phyloP scores from a whole-genome alignment of 1,139 yeast genomes.

The Magnusiomyces suaveolens region DNA sequence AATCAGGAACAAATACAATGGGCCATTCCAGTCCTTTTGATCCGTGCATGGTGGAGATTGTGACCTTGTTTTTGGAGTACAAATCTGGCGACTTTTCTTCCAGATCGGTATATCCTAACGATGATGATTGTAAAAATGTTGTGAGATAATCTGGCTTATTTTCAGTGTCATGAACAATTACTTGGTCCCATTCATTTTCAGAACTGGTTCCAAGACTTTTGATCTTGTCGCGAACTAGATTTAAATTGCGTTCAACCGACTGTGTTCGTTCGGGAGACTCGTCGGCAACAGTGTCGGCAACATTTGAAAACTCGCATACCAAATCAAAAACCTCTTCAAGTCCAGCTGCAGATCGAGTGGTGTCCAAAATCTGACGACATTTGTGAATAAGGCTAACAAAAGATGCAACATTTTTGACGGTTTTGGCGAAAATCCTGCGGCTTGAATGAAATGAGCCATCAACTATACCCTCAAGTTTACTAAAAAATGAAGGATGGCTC shows the following conservation, averaged over 20 bases:
- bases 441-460: too few species aligned
- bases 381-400: neutral
- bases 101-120: neutral
- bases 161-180: neutral
- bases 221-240: neutral
- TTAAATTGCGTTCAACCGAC: neutral
- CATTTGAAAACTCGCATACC: neutral
- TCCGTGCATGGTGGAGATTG: slow-evolving; percentile 70
- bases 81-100: neutral
- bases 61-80: slow-evolving; percentile 5
- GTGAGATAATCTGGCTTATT: slow-evolving; percentile 6
- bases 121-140: slow-evolving; percentile 3
- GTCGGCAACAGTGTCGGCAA: neutral
- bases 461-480: neutral
- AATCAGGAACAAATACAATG: slow-evolving; percentile 66
- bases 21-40: slow-evolving; percentile 91
- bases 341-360: neutral
- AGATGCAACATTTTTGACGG: too few species aligned
- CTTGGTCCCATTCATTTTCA: neutral
- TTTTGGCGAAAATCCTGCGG: too few species aligned
- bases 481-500: neutral
- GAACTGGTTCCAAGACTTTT: neutral
- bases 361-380: too few species aligned
- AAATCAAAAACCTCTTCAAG: slow-evolving; percentile 1
- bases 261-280: neutral